Conservation (phyloP, 331 rosid species). For the Arachis monticola region DNA sequence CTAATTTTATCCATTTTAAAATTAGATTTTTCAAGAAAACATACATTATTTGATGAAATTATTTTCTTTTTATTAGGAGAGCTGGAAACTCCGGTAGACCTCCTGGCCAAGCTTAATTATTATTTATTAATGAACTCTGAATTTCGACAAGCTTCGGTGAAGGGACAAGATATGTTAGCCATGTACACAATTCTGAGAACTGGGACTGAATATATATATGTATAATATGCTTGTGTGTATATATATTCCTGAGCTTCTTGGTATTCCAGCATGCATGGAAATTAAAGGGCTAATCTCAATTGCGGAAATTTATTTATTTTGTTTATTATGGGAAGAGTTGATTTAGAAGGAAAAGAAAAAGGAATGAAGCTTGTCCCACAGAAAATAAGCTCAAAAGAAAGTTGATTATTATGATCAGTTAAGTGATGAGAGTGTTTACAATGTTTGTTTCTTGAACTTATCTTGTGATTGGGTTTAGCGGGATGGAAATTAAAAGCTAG, state of each 20-base stretch:
- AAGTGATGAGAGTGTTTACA: conserved; percentile 28
- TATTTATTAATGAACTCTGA: conserved; percentile 29
- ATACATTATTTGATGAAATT: conserved; percentile 15
- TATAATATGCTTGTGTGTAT: not conserved
- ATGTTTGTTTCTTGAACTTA: conserved; percentile 32
- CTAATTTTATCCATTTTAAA: conserved; percentile 4
- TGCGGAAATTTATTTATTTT: conserved; percentile 42
- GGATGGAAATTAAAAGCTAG: not conserved
- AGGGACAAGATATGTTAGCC: conserved; percentile 5
- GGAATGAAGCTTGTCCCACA: conserved; percentile 50
- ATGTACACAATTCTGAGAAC: conserved; percentile 38
- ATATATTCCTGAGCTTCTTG: conserved; percentile 41
- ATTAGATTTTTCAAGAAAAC: conserved; percentile 19
- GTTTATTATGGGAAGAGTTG: conserved; percentile 42
- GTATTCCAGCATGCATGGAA: conserved; percentile 48
- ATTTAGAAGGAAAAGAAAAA: conserved; percentile 29
- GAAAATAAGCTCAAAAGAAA: conserved; percentile 44
- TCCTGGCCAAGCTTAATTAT: conserved; percentile 61
- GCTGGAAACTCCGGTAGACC: conserved; percentile 77
- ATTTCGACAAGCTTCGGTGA: conserved; percentile 47
- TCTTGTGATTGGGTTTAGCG: conserved; percentile 28
- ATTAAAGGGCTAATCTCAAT: conserved; percentile 42
- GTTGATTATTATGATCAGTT: conserved; percentile 30
- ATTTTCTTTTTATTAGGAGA: conserved; percentile 52
- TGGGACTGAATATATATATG: conserved; percentile 22